These are phyloP conservation scores for Eucalyptus camaldulensis DNA, from an alignment of 345 rosid genomes.

Conservation along the genomic window DNA sequence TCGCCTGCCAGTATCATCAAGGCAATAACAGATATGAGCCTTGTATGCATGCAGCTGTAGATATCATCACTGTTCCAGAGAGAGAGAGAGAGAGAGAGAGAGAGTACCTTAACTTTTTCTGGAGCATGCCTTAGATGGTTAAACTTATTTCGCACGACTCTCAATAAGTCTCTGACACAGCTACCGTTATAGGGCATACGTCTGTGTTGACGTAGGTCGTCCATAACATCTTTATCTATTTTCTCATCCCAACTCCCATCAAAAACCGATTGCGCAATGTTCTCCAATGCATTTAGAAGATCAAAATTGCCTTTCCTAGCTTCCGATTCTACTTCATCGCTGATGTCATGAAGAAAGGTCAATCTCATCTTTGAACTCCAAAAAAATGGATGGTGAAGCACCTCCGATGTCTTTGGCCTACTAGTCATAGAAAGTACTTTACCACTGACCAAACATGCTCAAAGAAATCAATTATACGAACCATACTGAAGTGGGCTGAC, in stretches of 20 bases:
- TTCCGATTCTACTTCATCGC: conserved; percentile 78
- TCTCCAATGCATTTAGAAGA: conserved; percentile 57
- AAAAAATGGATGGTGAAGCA: too few relatives aligned
- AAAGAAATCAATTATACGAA: too few relatives aligned
- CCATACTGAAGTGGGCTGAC: too few relatives aligned
- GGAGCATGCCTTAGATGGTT: conserved; percentile 60
- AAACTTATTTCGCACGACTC: conserved; percentile 72
- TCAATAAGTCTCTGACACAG: conserved; percentile 69
- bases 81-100: too few relatives aligned
- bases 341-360: conserved; percentile 72
- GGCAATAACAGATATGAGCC: too few relatives aligned
- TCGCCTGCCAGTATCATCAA: too few relatives aligned
- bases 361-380: conserved; percentile 78
- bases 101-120: conserved; percentile 50
- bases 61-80: too few relatives aligned
- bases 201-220: too few relatives aligned
- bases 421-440: too few relatives aligned
- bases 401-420: too few relatives aligned
- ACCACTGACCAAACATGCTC: too few relatives aligned
- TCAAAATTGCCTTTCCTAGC: conserved; percentile 1
- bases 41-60: rapidly evolving
- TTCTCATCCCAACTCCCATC: conserved; percentile 85
- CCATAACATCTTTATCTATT: conserved; percentile 17
- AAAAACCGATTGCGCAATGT: conserved; percentile 41
- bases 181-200: conserved; percentile 54